Conservation (phyloP, 176 grass and related monocot species). For the Olyra latifolia region DNA sequence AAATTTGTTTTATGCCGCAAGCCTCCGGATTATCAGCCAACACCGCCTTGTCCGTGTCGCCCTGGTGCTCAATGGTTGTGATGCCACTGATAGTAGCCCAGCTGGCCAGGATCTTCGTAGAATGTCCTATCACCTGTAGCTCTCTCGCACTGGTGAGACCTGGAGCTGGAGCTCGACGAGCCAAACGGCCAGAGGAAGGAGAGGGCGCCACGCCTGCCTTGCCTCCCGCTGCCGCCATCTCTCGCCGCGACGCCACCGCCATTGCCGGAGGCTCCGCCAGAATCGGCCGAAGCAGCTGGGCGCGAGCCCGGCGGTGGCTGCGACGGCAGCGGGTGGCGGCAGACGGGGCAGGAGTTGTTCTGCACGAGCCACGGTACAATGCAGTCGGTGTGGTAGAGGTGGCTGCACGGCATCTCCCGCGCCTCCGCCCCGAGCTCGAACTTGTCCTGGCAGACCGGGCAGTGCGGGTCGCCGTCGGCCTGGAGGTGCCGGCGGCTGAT, state of each 20-base stretch:
- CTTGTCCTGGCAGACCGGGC: constrained; percentile 57
- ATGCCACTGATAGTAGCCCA: constrained; percentile 23
- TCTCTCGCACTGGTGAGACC: neutral
- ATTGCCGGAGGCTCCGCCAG: neutral
- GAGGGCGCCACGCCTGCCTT: constrained; percentile 14
- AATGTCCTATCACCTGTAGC: neutral
- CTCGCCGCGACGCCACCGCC: neutral
- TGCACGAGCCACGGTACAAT: constrained; percentile 57
- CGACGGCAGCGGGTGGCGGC: constrained; percentile 51
- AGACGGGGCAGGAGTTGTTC: constrained; percentile 70
- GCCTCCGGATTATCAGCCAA: neutral
- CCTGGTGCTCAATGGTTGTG: constrained; percentile 10
- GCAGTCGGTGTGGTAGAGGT: constrained; percentile 65
- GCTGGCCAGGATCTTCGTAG: constrained; percentile 24
- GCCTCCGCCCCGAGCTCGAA: constrained; percentile 49
- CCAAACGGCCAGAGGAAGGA: constrained; percentile 46
- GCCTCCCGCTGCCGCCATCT: constrained; percentile 8
- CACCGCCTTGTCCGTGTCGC: neutral
- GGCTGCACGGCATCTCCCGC: constrained; percentile 59
- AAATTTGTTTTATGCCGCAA: too few relatives aligned
- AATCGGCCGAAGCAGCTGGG: too few relatives aligned
- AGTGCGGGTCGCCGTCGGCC: constrained; percentile 31
- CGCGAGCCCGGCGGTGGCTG: neutral
- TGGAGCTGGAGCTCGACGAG: constrained; percentile 32
- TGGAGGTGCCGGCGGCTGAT: constrained; percentile 42